Evolutionary conservation across 192 early-diverging fungal genomes (phyloP).

Genomic region (Backusella psychrophila): DNA sequence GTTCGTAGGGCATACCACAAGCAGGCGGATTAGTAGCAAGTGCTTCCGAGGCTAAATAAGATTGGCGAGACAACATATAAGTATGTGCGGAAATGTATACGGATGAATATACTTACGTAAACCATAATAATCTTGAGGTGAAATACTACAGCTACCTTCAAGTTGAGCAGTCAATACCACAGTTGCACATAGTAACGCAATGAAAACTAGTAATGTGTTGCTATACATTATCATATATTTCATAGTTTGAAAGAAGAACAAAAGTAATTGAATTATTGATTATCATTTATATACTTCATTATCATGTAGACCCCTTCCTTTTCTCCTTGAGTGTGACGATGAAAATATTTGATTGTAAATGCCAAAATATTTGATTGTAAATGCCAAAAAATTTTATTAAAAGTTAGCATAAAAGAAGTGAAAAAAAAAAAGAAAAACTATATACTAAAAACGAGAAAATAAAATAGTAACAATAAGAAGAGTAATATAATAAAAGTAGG

Average conservation of each 20-base stretch:
- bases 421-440: neutral
- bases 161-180: neutral
- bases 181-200: neutral
- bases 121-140: constrained; percentile 17
- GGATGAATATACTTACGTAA: constrained; percentile 6
- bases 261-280: neutral
- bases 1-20: constrained; percentile 54
- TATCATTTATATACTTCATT: neutral
- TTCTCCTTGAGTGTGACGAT: neutral
- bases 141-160: neutral
- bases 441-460: constrained; percentile 7
- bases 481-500: neutral
- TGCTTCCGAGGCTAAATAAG: constrained; percentile 22
- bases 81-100: neutral
- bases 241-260: neutral
- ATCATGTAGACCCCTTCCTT: neutral
- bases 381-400: neutral
- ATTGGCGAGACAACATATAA: neutral
- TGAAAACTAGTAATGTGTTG: neutral
- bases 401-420: neutral
- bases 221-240: neutral
- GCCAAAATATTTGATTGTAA: neutral
- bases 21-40: constrained; percentile 49
- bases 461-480: neutral
- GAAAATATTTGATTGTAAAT: neutral